These are phyloP conservation scores for Helicostylum pulchrum DNA, from an alignment of 192 early-diverging fungal genomes.

Conservation along the genomic window DNA sequence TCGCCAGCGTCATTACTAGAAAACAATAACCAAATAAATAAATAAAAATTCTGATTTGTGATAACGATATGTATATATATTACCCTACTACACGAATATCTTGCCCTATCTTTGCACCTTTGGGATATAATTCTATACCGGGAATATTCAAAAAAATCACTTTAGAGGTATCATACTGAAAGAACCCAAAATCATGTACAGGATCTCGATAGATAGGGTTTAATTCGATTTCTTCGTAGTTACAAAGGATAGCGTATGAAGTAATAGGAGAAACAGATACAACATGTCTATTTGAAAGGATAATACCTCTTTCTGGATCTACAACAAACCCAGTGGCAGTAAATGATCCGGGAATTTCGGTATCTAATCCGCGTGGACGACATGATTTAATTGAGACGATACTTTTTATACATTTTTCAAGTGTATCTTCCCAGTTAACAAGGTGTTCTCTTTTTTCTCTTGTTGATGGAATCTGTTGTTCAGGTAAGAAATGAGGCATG, in stretches of 20 bases:
- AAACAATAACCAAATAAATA: neutral
- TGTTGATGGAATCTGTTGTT: too few species aligned
- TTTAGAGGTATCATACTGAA: conserved; percentile 63
- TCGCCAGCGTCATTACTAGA: conserved; percentile 70
- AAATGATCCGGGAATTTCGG: conserved; percentile 65
- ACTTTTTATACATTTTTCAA: conserved; percentile 65
- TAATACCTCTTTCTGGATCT: conserved; percentile 67
- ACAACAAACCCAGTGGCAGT: conserved; percentile 78
- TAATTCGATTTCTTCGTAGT: conserved; percentile 72
- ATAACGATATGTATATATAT: neutral
- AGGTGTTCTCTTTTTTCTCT: too few species aligned
- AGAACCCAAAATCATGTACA: conserved; percentile 81
- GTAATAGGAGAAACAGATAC: conserved; percentile 68
- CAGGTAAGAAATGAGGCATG: too few species aligned
- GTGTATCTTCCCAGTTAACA: conserved; percentile 58
- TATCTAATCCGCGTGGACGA: conserved; percentile 70
- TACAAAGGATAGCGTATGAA: conserved; percentile 65
- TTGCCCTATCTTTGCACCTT: conserved; percentile 64
- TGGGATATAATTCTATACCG: conserved; percentile 63
- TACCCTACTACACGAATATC: conserved; percentile 74
- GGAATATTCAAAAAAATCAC: conserved; percentile 62
- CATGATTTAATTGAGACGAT: conserved; percentile 74
- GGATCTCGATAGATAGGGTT: conserved; percentile 76
- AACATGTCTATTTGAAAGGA: conserved; percentile 78
- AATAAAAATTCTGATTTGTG: neutral